Evolutionary conservation across 202 grass and related monocot species (phyloP), one percentile per base, ranked within the genome.

Genomic region (Setaria viridis): DNA sequence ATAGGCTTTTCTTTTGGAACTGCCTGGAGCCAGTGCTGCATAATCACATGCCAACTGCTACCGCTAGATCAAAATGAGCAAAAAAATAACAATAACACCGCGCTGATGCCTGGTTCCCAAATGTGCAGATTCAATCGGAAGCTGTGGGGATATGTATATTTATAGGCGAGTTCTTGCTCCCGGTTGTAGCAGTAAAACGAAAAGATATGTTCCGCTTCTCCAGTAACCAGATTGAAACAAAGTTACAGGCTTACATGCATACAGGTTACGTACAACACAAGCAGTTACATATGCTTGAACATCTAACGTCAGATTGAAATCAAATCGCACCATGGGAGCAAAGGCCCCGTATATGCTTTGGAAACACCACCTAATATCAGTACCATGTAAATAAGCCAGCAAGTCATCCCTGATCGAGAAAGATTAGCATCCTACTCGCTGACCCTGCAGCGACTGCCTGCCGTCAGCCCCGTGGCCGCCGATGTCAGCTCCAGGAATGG

Each of bases 261-360:
- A 88, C 86, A 88, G 47, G 72, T 68, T 88, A 91, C 77, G 45
- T 88, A 91, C 82, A 82, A 25, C 80, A 85, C 86, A 91, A 85
- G 72, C 78, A 85, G 83, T 85, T 88, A 60, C 62, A 85, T 79
- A 88, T 48, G 86, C 72, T 85, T 72, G 82, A 69, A 66, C 72
- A 85, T 88, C 82, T 88, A 82, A 77, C 5, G 77, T 91, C 78
- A 82, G 86, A 67, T 62, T 74, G 80, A 70, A 88, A 91, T 68
- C 70, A 81, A 85, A 47, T 82, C 42, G 80, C 81, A 87, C 13
- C 16, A 47, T 42, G 77, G 70, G 77, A 66, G 70, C 64, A 69
- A 69, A 32, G 48, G 55, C 42, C 67, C 71, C 63, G 70, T 70
- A 85, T 76, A 84, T 58, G 81, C 81, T 64, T 69, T 62, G 42